Evolutionary conservation across 2,329 filamentous ascomycete genomes (phyloP).

Genomic region (Colletotrichum gloeosporioides): DNA sequence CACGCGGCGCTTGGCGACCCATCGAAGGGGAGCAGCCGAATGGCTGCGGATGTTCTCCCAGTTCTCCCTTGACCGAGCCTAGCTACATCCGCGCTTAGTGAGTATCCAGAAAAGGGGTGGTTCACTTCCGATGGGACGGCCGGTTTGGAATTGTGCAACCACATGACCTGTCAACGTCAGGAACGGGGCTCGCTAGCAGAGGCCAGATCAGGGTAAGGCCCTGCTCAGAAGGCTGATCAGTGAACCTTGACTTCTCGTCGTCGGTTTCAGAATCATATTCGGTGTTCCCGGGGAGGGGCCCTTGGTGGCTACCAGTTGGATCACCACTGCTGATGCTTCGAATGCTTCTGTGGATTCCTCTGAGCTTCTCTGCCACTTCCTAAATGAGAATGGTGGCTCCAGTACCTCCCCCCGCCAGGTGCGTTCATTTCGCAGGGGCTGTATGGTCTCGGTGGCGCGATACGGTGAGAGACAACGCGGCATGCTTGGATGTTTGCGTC

Average conservation of each 20-base stretch:
- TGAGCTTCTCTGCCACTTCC: constrained; percentile 22
- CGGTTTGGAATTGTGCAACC: constrained; percentile 16
- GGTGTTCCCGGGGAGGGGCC: constrained; percentile 19
- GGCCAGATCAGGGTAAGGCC: constrained; percentile 7
- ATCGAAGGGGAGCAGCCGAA: constrained; percentile 24
- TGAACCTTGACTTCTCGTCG: constrained; percentile 14
- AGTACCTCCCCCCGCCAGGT: background rate
- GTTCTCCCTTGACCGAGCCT: constrained; percentile 9
- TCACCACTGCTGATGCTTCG: constrained; percentile 8
- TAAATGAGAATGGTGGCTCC: constrained; percentile 3
- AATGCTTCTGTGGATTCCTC: constrained; percentile 20
- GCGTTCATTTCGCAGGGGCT: background rate
- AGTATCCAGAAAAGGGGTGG: constrained; percentile 17
- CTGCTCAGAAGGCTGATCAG: constrained; percentile 15
- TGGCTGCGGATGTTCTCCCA: constrained; percentile 20
- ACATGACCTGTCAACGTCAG: constrained; percentile 24
- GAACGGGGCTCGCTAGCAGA: constrained; percentile 15
- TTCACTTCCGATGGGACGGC: constrained; percentile 21
- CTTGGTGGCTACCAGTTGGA: background rate
- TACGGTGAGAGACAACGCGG: constrained; percentile 14
- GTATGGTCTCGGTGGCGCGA: background rate
- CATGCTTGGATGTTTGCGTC: background rate
- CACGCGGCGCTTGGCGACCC: constrained; percentile 21
- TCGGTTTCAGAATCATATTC: constrained; percentile 22
- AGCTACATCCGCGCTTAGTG: constrained; percentile 5